Evolutionary conservation across 768 basidiomycete species (phyloP).

Genomic region (Clitopilus hobsonii): DNA sequence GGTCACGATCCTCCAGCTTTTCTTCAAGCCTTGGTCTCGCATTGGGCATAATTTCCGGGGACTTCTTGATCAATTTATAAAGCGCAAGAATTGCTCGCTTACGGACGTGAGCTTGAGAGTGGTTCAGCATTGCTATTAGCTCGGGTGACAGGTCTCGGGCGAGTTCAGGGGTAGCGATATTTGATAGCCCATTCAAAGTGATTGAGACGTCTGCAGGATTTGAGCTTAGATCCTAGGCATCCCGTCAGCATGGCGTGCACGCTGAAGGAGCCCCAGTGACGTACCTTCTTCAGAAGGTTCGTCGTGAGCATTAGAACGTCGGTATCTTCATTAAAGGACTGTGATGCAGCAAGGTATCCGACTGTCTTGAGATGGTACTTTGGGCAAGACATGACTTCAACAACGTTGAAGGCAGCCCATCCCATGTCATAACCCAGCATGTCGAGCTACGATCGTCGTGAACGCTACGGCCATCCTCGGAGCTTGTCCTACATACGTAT

Average conservation of each 20-base stretch:
- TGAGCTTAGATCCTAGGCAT: slow-evolving; percentile 73
- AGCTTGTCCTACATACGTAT: slow-evolving; percentile 62
- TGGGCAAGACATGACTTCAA: slow-evolving; percentile 96
- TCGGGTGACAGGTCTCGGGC: slow-evolving; percentile 89
- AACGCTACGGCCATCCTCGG: not conserved
- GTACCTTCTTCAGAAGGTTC: slow-evolving; percentile 89
- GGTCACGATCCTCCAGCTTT: slow-evolving; percentile 74
- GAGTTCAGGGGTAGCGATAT: slow-evolving; percentile 81
- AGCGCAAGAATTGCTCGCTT: slow-evolving; percentile 86
- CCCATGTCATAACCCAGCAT: slow-evolving; percentile 96
- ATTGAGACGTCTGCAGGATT: slow-evolving; percentile 71
- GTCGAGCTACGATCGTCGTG: slow-evolving; percentile 63
- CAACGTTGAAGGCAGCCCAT: slow-evolving; percentile 95
- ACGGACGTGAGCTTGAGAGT: slow-evolving; percentile 83
- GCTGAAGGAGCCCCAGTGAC: slow-evolving; percentile 15
- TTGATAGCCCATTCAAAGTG: slow-evolving; percentile 76
- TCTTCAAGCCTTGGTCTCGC: slow-evolving; percentile 71
- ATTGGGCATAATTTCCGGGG: slow-evolving; percentile 71
- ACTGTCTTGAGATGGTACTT: slow-evolving; percentile 91
- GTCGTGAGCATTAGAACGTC: slow-evolving; percentile 98
- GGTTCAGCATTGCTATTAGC: slow-evolving; percentile 80
- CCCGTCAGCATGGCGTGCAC: slow-evolving; percentile 14
- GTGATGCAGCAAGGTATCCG: slow-evolving; percentile 89
- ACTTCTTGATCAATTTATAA: slow-evolving; percentile 74
- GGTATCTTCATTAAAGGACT: slow-evolving; percentile 91